Evolutionary conservation across 1,284 basidiomycete species (phyloP).

Genomic region (Boletus sp.): DNA sequence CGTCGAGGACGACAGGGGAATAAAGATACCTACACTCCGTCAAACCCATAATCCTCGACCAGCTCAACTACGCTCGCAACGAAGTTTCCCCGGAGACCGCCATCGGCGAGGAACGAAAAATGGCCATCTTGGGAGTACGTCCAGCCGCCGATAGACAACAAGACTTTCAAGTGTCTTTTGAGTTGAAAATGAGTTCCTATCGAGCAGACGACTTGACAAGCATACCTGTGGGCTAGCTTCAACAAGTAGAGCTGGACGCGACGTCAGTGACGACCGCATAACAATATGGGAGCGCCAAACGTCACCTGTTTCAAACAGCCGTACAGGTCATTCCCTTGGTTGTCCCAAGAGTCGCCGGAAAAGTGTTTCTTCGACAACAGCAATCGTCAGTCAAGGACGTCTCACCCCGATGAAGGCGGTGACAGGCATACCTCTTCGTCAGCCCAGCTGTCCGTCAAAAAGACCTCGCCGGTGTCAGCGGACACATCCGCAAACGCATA

Average conservation of each 20-base stretch:
- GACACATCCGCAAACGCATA: conserved; percentile 85
- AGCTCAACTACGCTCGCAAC: conserved; percentile 67
- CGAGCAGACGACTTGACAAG: neutral
- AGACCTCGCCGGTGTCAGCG: conserved; percentile 60
- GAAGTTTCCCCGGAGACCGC: conserved; percentile 62
- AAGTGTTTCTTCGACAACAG: conserved; percentile 54
- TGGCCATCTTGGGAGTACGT: conserved; percentile 67
- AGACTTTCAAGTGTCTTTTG: conserved; percentile 66
- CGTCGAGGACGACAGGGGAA: neutral
- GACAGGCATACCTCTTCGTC: conserved; percentile 69
- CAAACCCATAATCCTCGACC: conserved; percentile 84
- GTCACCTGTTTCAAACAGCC: conserved; percentile 82
- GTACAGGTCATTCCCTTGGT: conserved; percentile 74
- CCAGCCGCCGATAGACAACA: conserved; percentile 76
- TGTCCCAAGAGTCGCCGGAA: conserved; percentile 56
- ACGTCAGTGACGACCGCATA: neutral
- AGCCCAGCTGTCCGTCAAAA: conserved; percentile 76
- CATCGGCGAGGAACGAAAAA: conserved; percentile 57
- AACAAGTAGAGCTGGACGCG: conserved; percentile 48
- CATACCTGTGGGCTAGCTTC: conserved; percentile 50
- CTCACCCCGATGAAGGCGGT: neutral
- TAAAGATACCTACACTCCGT: conserved; percentile 62
- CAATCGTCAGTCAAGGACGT: neutral
- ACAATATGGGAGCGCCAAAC: neutral
- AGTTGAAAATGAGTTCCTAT: conserved; percentile 8